Evolutionary conservation across 352 stramenopile species (phyloP).

Genomic region (Phytopythium vexans): DNA sequence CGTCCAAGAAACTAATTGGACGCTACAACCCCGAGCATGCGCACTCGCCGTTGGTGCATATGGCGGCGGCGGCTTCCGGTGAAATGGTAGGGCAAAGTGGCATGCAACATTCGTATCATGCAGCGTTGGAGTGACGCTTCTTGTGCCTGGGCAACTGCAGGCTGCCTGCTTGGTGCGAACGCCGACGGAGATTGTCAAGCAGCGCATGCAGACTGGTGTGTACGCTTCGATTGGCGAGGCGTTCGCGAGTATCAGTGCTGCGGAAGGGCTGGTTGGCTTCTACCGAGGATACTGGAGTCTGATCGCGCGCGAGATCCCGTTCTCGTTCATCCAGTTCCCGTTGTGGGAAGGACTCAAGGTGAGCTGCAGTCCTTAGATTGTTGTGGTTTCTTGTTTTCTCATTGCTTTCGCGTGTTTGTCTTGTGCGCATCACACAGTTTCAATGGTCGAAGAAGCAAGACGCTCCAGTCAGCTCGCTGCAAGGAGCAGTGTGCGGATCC

Average conservation of each 20-base stretch:
- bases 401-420: slow-evolving; percentile 2
- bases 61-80: slow-evolving; percentile 92
- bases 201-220: slow-evolving; percentile 96
- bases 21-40: slow-evolving; percentile 54
- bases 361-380: not conserved
- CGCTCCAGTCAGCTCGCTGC: slow-evolving; percentile 79
- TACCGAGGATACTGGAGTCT: slow-evolving; percentile 98
- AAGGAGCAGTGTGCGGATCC: slow-evolving; percentile 94
- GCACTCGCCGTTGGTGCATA: slow-evolving; percentile 91
- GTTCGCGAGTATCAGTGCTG: slow-evolving; percentile 72
- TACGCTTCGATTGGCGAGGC: slow-evolving; percentile 75
- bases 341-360: slow-evolving; percentile 97
- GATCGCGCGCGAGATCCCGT: slow-evolving; percentile 98
- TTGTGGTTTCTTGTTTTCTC: not conserved
- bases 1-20: slow-evolving; percentile 77
- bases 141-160: slow-evolving; percentile 18
- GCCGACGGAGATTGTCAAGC: slow-evolving; percentile 99
- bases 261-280: slow-evolving; percentile 84
- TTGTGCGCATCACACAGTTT: slow-evolving; percentile 26
- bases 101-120: slow-evolving; percentile 3
- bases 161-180: slow-evolving; percentile 97
- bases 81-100: slow-evolving; percentile 71
- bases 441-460: slow-evolving; percentile 80
- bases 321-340: slow-evolving; percentile 99
- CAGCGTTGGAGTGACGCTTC: not conserved